Evolutionary conservation across 176 grass and related monocot species (phyloP).

Genomic region (Aegilops speltoides): DNA sequence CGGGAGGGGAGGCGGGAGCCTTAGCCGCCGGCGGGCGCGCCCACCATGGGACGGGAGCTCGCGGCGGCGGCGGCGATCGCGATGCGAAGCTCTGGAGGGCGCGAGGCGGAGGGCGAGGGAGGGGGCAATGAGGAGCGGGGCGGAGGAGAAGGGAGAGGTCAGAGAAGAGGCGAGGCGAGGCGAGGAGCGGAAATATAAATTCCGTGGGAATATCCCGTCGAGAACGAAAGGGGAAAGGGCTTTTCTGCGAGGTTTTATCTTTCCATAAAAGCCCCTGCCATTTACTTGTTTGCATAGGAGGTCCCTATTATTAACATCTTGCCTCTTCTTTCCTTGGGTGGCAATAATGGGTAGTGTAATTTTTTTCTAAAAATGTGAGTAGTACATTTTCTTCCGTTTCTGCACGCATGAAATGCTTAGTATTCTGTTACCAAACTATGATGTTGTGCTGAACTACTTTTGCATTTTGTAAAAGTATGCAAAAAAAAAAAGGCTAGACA

Average conservation of each 20-base stretch:
- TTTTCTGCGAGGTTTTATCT: slow-evolving; percentile 18
- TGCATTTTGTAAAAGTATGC: too few species aligned
- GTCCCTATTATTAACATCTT: neutral
- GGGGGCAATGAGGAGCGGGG: slow-evolving; percentile 29
- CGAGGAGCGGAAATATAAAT: slow-evolving; percentile 33
- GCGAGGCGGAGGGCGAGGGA: slow-evolving; percentile 3
- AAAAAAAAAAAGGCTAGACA: too few species aligned
- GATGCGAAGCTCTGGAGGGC: slow-evolving; percentile 41
- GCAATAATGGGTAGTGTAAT: too few species aligned
- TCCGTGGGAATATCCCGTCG: slow-evolving; percentile 48
- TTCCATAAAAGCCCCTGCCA: neutral
- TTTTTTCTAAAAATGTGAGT: too few species aligned
- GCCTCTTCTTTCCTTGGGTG: too few species aligned
- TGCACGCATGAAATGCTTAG: too few species aligned
- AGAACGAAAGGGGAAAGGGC: slow-evolving; percentile 25
- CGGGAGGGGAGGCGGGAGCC: slow-evolving; percentile 15
- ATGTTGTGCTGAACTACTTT: too few species aligned
- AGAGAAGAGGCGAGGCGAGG: slow-evolving; percentile 1
- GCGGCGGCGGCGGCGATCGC: slow-evolving; percentile 33
- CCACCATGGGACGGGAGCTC: slow-evolving; percentile 41
- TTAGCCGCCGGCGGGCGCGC: slow-evolving; percentile 21
- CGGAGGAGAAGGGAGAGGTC: slow-evolving; percentile 2
- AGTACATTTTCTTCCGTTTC: too few species aligned
- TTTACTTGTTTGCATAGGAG: neutral
- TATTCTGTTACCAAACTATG: too few species aligned